These are phyloP conservation scores for Drechslerella coelobrocha DNA, from an alignment of 2,329 filamentous ascomycete genomes.

Conservation along the genomic window DNA sequence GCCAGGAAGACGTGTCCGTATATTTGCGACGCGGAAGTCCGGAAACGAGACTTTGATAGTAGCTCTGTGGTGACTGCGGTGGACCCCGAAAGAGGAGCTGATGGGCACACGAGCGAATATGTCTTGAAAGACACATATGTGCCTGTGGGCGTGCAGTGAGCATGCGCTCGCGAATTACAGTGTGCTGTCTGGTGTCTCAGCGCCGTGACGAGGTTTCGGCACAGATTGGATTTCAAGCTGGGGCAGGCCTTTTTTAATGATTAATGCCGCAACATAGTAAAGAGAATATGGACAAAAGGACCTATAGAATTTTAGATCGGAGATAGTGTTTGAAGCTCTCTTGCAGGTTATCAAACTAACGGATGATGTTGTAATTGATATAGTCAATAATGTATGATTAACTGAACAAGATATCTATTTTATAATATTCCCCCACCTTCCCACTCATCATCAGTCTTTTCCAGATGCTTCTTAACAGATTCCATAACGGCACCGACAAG, in stretches of 20 bases:
- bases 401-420: not conserved
- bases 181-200: too few relatives aligned
- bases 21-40: constrained; percentile 52
- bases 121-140: constrained; percentile 32
- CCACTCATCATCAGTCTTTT: constrained; percentile 47
- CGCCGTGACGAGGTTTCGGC: not conserved
- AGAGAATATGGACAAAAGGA: not conserved
- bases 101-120: constrained; percentile 26
- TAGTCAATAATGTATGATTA: not conserved
- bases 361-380: too few relatives aligned
- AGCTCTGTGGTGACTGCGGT: constrained; percentile 20
- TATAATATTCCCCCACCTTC: constrained; percentile 37
- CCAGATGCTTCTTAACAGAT: constrained; percentile 34
- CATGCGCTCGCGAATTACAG: too few relatives aligned
- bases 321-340: not conserved
- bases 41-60: constrained; percentile 20
- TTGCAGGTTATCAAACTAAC: too few relatives aligned
- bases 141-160: constrained; percentile 27
- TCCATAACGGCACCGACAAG: constrained; percentile 44
- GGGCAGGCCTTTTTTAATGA: not conserved
- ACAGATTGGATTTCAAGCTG: not conserved
- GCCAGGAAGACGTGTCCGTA: constrained; percentile 59
- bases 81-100: constrained; percentile 28
- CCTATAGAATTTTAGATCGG: not conserved
- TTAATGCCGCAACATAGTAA: constrained; percentile 2